Evolutionary conservation across 805 yeast genomes (phyloP).

Genomic region (Saccharomycopsis javanensis): DNA sequence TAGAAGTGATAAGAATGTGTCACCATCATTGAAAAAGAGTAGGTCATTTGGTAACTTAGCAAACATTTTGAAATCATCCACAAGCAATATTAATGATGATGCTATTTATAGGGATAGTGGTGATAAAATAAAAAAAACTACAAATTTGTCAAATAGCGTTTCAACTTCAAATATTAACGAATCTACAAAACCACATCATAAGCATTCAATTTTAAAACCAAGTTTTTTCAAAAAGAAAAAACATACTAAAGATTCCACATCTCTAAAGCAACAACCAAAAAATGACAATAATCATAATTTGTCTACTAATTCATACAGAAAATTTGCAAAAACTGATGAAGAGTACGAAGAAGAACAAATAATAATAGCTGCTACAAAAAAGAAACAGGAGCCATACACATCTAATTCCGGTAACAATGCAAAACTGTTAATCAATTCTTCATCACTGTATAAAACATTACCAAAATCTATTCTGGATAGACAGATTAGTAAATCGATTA

Average conservation of each 20-base stretch:
- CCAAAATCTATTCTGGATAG: slow-evolving; percentile 1
- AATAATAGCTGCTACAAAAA: not conserved
- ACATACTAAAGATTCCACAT: not conserved
- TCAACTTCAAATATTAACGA: not conserved
- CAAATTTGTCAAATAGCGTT: slow-evolving; percentile 33
- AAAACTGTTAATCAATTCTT: not conserved
- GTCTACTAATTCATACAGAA: not conserved
- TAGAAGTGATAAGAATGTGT: not conserved
- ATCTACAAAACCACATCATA: not conserved
- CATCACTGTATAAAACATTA: not conserved
- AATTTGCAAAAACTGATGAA: not conserved
- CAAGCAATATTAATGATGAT: slow-evolving; percentile 60
- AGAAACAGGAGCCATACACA: not conserved
- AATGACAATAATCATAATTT: not conserved
- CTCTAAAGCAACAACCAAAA: not conserved
- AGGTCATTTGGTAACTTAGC: slow-evolving; percentile 8
- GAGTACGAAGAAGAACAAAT: not conserved
- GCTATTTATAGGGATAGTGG: slow-evolving; percentile 63
- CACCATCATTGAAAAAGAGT: slow-evolving; percentile 2
- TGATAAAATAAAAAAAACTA: slow-evolving; percentile 77
- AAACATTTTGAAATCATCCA: slow-evolving; percentile 6
- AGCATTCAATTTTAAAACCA: not conserved
- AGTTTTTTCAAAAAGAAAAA: not conserved
- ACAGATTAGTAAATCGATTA: not conserved
- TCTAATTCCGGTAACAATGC: not conserved